phyloP scores from a whole-genome alignment of 176 grass and related monocot species.

The Paspalum vaginatum region DNA sequence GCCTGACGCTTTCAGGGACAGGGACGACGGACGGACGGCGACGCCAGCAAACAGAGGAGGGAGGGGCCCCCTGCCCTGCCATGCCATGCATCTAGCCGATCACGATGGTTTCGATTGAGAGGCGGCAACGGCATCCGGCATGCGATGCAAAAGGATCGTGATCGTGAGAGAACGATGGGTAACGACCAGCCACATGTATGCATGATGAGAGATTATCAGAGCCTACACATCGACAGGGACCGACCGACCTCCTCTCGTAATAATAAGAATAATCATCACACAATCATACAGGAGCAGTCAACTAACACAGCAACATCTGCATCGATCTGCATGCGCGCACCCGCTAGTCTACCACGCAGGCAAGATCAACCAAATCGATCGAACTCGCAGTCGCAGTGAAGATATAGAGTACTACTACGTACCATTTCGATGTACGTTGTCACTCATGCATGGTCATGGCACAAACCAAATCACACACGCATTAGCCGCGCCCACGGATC shows the following conservation, averaged over 20 bases:
- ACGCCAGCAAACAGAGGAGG: background rate
- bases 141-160: background rate
- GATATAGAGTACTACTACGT: no score
- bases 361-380: no score
- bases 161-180: slow-evolving; percentile 1
- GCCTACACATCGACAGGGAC: slow-evolving; percentile 16
- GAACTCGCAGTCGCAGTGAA: no score
- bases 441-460: no score
- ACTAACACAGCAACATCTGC: no score
- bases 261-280: no score
- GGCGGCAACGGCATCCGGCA: no score
- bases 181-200: background rate
- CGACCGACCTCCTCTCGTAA: background rate
- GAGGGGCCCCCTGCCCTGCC: background rate
- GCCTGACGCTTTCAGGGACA: slow-evolving; percentile 23
- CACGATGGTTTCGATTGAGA: background rate
- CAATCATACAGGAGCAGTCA: no score
- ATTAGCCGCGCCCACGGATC: background rate
- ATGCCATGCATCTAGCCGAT: background rate
- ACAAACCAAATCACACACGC: background rate
- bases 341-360: no score
- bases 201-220: background rate
- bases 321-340: no score
- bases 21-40: background rate
- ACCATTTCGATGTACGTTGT: no score